Evolutionary conservation across 495 filamentous ascomycete species (phyloP), one percentile per base, ranked within the genome.

Genomic region (Talaromyces adpressus): DNA sequence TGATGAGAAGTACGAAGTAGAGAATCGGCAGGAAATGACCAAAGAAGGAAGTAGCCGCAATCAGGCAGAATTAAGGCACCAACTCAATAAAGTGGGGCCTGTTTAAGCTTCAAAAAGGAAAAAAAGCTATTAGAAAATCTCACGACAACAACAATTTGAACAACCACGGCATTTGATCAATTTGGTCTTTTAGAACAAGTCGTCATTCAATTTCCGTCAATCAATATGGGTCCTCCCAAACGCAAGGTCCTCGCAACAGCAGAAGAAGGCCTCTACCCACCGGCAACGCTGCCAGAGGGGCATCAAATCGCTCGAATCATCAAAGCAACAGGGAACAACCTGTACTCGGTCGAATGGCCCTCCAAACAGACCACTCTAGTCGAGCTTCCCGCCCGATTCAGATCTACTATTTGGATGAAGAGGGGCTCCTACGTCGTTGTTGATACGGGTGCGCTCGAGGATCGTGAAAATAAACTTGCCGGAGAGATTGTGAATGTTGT

Each of bases 401-500:
- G 92, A 57, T 92, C 89, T 57, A 91, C 90, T 14, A 89, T 97
- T 64, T 97, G 92, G 90, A 87, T 97, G 70, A 90, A 87, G 67
- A 87, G 90, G 3, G 89, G 91, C 8, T 91, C 91, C 0, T 97
- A 89, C 73, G 91, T 97, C 23, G 73, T 97, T 18, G 81, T 97
- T 22, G 90, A 97, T 64, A 85, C 86, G 30, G 79, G 81, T 32
- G 79, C 84, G 9, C 81, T 88, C 39, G 85, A 85, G 29, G 83
- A 81, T n/a, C 80, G 88, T 57, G 84, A 86, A 29, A 93, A 91
- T 68, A 93, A 90, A 76, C 81, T 97, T 8, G 80, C 83, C 56
- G 94, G 93, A 16, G 91, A 96, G 74, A 96, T 98, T 70, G 81
- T 95, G 68, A 97, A 97, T 71, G 85, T 98, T 11, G 92, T 98